Percentiles rank a stretch among this genome's conserved stretches.
These are phyloP conservation scores for Morella rubra DNA, from an alignment of 306 rosid genomes.

Conservation along the genomic window DNA sequence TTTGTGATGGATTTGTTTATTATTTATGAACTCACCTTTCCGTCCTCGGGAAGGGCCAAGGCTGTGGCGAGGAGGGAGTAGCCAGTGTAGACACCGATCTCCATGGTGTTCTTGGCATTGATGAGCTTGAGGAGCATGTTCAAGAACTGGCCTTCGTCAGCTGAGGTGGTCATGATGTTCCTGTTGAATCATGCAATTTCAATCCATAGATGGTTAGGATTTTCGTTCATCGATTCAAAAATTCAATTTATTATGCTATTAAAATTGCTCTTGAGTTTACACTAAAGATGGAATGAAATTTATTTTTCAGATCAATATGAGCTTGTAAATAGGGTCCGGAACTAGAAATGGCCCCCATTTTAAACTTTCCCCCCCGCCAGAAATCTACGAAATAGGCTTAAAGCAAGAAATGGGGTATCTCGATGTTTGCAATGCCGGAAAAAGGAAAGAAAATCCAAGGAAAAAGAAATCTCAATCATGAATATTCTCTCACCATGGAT, in stretches of 20 bases:
- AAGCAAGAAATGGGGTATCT: neutral
- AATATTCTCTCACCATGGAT: constrained; percentile 59
- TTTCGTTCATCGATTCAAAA: too few relatives aligned
- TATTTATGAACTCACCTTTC: constrained; percentile 50
- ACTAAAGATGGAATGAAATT: too few relatives aligned
- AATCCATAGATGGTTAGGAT: neutral
- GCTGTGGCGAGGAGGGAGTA: constrained; percentile 95
- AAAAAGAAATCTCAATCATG: neutral
- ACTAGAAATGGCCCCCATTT: too few relatives aligned
- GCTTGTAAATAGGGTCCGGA: too few relatives aligned
- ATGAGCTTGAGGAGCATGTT: constrained; percentile 83
- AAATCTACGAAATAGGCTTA: neutral
- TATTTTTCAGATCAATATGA: too few relatives aligned
- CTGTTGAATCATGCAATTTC: constrained; percentile 36
- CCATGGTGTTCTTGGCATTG: constrained; percentile 95
- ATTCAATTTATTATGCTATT: too few relatives aligned
- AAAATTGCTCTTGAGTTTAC: too few relatives aligned
- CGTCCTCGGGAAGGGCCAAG: constrained; percentile 88
- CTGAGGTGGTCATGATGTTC: constrained; percentile 94
- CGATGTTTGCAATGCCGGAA: neutral
- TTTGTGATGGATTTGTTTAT: neutral
- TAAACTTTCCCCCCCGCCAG: too few relatives aligned
- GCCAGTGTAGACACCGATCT: constrained; percentile 94
- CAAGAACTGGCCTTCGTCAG: constrained; percentile 93
- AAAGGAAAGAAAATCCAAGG: neutral